Base-by-base conservation (phyloP, 768 basidiomycete species). In the Auricularia cornea region DNA sequence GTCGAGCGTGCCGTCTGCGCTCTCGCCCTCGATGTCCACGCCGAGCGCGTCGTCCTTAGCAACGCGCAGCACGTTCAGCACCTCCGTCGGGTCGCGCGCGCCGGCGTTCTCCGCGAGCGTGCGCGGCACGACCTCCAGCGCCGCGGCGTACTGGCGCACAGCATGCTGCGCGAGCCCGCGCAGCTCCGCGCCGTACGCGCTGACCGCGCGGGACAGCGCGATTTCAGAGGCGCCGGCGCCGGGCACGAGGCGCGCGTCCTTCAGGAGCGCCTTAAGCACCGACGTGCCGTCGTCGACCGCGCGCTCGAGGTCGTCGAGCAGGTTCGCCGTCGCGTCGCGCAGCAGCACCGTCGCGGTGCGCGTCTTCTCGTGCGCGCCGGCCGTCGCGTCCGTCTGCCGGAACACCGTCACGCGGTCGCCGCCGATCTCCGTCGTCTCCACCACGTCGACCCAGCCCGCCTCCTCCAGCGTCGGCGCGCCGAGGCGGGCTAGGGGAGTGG, bases 391-490 rank as follows among this genome's bases (percentile, higher is more conserved):
- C 16, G 44, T 35, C 72, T 99, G 97, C 18, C 97, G 82, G 63
- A 99, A 84, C 1, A 99, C 97, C 0, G 95, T 98, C 59, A 98
- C 97, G 63, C 96, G 88, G 77, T 99, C 97, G 4, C 97, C 96
- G 52, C 97, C 97, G 69, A 99, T 89, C 74, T 99, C 97, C 63
- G 88, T 85, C 30, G 90, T 92, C 80, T 99, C 97, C 72, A 98
- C 91, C 26, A 98, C 81, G 71, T 98, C 97, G 66, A 96, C 86
- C 69, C 81, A 87, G 52, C 97, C 97, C 26, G 92, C 93, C 77
- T 99, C 97, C 74, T 99, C 97, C 0, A 94, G 85, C 14, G 93
- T 98, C 4, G 97, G 97, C 0, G 94, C 92, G 63, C 97, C 97
- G 65, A 99, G 82, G 56, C 97, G 89, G 1, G 97, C 95, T 60